Percentiles rank a stretch among this genome's conserved stretches.
These are phyloP conservation scores for Beauveria australis DNA, from an alignment of 2,329 filamentous ascomycete species.

Conservation along the genomic window DNA sequence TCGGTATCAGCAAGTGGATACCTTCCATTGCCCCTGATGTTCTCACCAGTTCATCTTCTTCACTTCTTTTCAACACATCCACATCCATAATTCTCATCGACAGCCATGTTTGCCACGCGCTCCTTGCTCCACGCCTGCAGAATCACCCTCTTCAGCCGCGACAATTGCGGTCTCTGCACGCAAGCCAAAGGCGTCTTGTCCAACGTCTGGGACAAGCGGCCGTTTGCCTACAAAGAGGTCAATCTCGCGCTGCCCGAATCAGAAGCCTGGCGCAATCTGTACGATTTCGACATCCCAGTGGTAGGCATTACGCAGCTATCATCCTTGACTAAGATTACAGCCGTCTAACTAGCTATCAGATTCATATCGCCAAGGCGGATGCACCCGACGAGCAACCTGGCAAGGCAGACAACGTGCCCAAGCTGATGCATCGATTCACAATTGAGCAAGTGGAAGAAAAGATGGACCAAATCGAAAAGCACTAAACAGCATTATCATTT, in stretches of 20 bases:
- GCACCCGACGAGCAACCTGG: slow-evolving; percentile 43
- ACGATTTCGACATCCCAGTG: slow-evolving; percentile 77
- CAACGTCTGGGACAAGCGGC: slow-evolving; percentile 56
- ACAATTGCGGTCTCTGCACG: slow-evolving; percentile 62
- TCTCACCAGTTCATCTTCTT: background rate
- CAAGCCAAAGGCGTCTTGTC: slow-evolving; percentile 61
- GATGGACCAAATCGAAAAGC: slow-evolving; percentile 53
- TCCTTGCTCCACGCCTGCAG: slow-evolving; percentile 45
- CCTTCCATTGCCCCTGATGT: background rate
- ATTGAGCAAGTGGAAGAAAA: slow-evolving; percentile 55
- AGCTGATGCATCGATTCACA: slow-evolving; percentile 73
- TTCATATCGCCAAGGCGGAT: slow-evolving; percentile 53
- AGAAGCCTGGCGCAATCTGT: slow-evolving; percentile 61
- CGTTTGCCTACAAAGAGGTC: slow-evolving; percentile 61
- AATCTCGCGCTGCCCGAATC: slow-evolving; percentile 57
- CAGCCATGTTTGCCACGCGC: slow-evolving; percentile 41
- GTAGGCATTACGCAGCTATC: slow-evolving; percentile 35
- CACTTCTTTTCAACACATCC: background rate
- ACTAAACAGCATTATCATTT: background rate
- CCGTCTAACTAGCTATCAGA: slow-evolving; percentile 28
- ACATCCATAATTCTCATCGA: background rate
- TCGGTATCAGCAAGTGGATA: background rate
- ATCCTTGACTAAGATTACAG: background rate
- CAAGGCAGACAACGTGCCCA: slow-evolving; percentile 51
- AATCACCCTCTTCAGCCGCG: slow-evolving; percentile 68